Evolutionary conservation across 164 flowering plant species (phyloP).

Genomic region (grape (Vitis vinifera)): ASM3070453v1 NC_081818.1:8374001-8374500

Average conservation of each 20-base stretch:
- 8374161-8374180: constrained; percentile 39
- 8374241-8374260: constrained; percentile 61
- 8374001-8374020: constrained; percentile 82
- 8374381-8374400: no score
- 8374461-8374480: no score
- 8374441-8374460: no score
- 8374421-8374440: no score
- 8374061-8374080: constrained; percentile 97
- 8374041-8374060: constrained; percentile 91
- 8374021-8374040: constrained; percentile 87
- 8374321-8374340: background rate
- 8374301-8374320: background rate
- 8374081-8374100: constrained; percentile 98
- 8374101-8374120: constrained; percentile 96
- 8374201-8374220: constrained; percentile 39
- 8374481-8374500: no score
- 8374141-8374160: constrained; percentile 39
- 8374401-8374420: no score
- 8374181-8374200: constrained; percentile 51
- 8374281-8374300: constrained; percentile 62
- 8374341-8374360: no score
- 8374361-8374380: no score
- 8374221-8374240: constrained; percentile 48
- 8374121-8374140: constrained; percentile 89
- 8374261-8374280: constrained; percentile 66